These are phyloP conservation scores for Nematocida major DNA, from an alignment of 371 early-diverging fungal species.

Conservation along the genomic window DNA sequence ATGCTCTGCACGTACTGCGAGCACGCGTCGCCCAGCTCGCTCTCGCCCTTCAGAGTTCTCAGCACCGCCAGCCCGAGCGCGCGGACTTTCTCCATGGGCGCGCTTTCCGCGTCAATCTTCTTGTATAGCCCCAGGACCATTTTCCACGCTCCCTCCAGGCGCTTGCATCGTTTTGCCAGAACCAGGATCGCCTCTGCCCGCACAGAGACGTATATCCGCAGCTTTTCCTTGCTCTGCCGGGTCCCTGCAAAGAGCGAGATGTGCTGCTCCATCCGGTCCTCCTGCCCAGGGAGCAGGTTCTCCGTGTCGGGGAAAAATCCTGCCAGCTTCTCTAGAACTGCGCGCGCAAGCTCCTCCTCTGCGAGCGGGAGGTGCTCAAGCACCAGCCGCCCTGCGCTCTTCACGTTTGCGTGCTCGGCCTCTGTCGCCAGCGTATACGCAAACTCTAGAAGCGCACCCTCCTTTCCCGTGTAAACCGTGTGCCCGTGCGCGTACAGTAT, in stretches of 20 bases:
- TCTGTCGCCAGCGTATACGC: neutral
- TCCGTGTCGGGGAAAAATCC: neutral
- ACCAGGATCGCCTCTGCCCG: neutral
- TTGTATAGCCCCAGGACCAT: neutral
- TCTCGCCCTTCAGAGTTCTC: neutral
- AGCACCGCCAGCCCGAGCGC: neutral
- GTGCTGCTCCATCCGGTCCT: neutral
- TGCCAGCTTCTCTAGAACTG: neutral
- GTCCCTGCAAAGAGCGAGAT: neutral
- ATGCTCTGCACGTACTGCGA: neutral
- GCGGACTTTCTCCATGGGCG: neutral
- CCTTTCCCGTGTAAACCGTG: too few relatives aligned
- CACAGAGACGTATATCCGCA: neutral
- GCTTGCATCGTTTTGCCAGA: neutral
- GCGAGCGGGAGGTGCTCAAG: too few relatives aligned
- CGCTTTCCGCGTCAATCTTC: neutral
- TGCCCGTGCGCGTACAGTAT: too few relatives aligned
- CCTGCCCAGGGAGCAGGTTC: neutral
- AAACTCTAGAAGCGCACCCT: neutral
- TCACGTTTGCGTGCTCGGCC: neutral
- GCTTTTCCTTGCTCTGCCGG: neutral
- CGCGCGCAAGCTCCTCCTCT: neutral
- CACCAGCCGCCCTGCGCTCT: neutral
- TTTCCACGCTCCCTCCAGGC: too few relatives aligned
- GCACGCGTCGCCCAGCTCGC: neutral